phyloP scores from a whole-genome alignment of 768 basidiomycete species.

The Boletellus sp. region DNA sequence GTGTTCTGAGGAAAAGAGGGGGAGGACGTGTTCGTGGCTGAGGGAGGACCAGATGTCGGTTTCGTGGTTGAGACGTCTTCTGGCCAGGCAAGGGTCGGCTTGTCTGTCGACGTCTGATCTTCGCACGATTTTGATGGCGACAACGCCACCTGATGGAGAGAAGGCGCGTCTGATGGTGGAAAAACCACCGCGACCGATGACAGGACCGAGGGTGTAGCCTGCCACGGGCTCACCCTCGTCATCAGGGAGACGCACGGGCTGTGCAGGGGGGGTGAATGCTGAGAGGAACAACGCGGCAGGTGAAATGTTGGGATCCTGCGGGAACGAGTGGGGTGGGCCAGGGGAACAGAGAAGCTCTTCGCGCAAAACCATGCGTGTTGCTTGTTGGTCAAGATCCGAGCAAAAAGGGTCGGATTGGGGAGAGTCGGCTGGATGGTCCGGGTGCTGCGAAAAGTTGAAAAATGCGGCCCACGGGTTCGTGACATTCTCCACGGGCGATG shows the following conservation, averaged over 20 bases:
- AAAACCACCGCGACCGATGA: constrained; percentile 79
- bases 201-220: constrained; percentile 70
- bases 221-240: constrained; percentile 64
- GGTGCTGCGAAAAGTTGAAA: background rate
- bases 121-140: constrained; percentile 83
- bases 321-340: background rate
- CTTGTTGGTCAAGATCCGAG: constrained; percentile 30
- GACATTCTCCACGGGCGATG: constrained; percentile 8
- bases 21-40: constrained; percentile 82
- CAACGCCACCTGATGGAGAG: constrained; percentile 58
- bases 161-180: constrained; percentile 73
- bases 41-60: constrained; percentile 69
- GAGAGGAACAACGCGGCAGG: constrained; percentile 76
- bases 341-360: constrained; percentile 1
- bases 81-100: constrained; percentile 43
- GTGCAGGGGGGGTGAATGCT: constrained; percentile 47
- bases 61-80: constrained; percentile 66
- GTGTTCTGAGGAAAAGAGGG: constrained; percentile 66
- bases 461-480: constrained; percentile 9
- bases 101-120: constrained; percentile 54
- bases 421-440: background rate
- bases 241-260: constrained; percentile 45
- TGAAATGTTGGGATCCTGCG: constrained; percentile 37
- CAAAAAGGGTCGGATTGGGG: constrained; percentile 1
- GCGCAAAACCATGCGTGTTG: constrained; percentile 13